These are phyloP conservation scores for Candida dajiaensis DNA, from an alignment of 805 yeast genomes.

Conservation along the genomic window DNA sequence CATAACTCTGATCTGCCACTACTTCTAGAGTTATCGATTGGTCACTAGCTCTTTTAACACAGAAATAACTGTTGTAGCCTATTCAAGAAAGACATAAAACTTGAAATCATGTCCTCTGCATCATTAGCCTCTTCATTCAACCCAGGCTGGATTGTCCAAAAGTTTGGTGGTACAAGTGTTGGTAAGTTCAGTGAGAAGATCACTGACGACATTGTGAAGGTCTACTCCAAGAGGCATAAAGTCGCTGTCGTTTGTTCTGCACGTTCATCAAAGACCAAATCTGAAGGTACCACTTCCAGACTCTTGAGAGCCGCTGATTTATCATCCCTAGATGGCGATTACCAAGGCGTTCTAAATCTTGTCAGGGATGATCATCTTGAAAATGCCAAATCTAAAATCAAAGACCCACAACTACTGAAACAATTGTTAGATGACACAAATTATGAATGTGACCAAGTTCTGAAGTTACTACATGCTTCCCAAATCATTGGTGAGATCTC, in stretches of 20 bases:
- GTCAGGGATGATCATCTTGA: constrained; percentile 73
- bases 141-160: constrained; percentile 73
- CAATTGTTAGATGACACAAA: constrained; percentile 54
- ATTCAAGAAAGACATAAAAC: too few relatives aligned
- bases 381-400: constrained; percentile 59
- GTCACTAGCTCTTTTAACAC: not conserved
- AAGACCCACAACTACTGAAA: constrained; percentile 37
- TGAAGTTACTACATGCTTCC: constrained; percentile 76
- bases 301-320: constrained; percentile 78
- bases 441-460: constrained; percentile 60
- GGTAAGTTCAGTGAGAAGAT: constrained; percentile 90
- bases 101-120: constrained; percentile 13
- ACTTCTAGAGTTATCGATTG: not conserved
- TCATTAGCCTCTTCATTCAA: constrained; percentile 13
- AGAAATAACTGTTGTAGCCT: too few relatives aligned
- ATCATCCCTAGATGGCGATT: constrained; percentile 59
- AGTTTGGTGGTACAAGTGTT: constrained; percentile 96
- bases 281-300: constrained; percentile 93
- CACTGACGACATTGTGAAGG: constrained; percentile 76
- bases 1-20: too few relatives aligned
- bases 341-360: constrained; percentile 49
- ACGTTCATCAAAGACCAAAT: constrained; percentile 82
- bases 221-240: constrained; percentile 48
- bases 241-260: constrained; percentile 97
- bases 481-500: constrained; percentile 88